Evolutionary conservation across 805 yeast species (phyloP), one percentile per base, ranked within the genome.

Genomic region (Candida nanaspora): DNA sequence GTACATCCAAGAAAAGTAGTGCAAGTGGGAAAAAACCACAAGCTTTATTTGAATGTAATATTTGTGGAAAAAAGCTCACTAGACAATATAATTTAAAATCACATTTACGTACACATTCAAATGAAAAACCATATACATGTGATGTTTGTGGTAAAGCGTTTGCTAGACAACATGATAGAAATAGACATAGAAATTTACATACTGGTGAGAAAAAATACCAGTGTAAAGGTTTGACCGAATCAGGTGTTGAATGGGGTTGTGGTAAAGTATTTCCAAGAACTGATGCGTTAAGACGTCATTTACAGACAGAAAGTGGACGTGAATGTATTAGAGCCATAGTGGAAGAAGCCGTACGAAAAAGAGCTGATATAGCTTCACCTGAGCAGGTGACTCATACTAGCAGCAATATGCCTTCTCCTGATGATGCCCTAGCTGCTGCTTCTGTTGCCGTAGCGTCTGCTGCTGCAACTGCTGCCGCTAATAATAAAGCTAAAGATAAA

Each of bases 81-180:
- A 66, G 98, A 41, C 96, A 96, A 0, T 93, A 93, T 60, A 93
- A 93, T 56, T 68, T 91, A 49, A 86, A 91, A 50, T 86, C 96
- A 0, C 98, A 91, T 62, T 66, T 85, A 55, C 69, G 96, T 43
- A 91, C 98, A 0, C 98, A 86, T 57, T 84, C 94, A 0, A 83
- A 83, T 55, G 94, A 85, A 53, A 64, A 88, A 40, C 94, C 93
- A 6, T 85, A 76, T 53, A 68, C 76, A 7, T 85, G 95, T 60
- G 66, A 72, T 13, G 69, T 75, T 3, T 85, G 94, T 62, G 87
- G 86, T 4, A 84, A 84, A 57, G 85, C 89, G 1, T 85, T 85
- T 67, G 89, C 89, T 6, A 63, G 93, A 44, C 81, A 80, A 41
- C 93, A 84, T 52, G 93, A 84, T 57, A 65, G 81, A 44, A 82